Evolutionary conservation across 495 filamentous ascomycete species (phyloP).

Genomic region (Penicillium bialowiezense): DNA sequence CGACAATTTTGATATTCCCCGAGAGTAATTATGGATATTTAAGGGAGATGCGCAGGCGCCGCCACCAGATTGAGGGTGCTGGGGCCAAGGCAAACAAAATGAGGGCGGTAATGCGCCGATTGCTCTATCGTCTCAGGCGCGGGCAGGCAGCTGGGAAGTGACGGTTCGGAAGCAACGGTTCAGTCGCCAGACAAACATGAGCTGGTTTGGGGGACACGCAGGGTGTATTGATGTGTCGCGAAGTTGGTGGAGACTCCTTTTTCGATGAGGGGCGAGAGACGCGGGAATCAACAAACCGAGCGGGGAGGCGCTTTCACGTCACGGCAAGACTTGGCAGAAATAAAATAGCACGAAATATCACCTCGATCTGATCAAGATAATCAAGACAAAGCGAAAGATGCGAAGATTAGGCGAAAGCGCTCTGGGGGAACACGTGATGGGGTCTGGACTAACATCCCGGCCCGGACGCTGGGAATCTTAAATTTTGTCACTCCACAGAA

Average conservation of each 20-base stretch:
- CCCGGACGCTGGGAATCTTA: not conserved
- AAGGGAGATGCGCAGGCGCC: conserved; percentile 3
- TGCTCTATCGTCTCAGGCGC: conserved; percentile 11
- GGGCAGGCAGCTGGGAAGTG: conserved; percentile 2
- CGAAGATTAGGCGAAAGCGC: conserved; percentile 3
- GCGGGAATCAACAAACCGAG: conserved; percentile 16
- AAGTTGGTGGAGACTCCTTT: not conserved
- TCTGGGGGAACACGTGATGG: conserved; percentile 21
- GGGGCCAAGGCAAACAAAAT: conserved; percentile 1
- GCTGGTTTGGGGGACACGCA: too few relatives aligned
- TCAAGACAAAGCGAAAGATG: not conserved
- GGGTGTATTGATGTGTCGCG: not conserved
- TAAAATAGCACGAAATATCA: not conserved
- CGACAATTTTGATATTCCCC: conserved; percentile 2
- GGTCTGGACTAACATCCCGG: conserved; percentile 18
- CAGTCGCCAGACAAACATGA: conserved; percentile 5
- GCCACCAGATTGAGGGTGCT: conserved; percentile 4
- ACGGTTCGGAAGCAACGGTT: not conserved
- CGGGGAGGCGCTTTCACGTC: conserved; percentile 15
- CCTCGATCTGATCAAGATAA: not conserved
- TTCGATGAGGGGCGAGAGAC: conserved; percentile 12
- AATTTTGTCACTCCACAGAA: not conserved
- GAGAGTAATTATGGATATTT: not conserved
- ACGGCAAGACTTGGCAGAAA: not conserved
- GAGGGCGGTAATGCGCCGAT: conserved; percentile 13